Base-by-base conservation (phyloP, 345 rosid genomes). In the Cardamine occulta region DNA sequence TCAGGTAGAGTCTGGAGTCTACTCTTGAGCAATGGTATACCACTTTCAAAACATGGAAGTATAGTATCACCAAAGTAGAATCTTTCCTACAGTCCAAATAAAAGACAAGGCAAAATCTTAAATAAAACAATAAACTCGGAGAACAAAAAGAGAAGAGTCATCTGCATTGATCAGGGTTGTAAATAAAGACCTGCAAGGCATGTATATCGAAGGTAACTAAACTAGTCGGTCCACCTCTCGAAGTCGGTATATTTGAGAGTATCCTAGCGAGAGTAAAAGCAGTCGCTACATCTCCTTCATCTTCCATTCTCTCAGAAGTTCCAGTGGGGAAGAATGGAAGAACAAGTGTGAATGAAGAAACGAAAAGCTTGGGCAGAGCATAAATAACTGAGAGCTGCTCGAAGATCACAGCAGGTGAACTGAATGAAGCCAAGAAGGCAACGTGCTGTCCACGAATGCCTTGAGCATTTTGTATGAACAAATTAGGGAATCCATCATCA, bases 281-380 rank as follows among this genome's bases (percentile, higher is more conserved):
- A 8, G 99, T 95, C 0, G 97, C 97, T 5, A 90, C 93, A 59
- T 92, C 97, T 39, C 99, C 99, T 76, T 95, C 99, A 2, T 95
- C 99, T 79, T 95, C 99, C 99, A 95, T 95, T 21, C 97, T 87
- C 86, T 95, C 99, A 0, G 93, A 95, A 39, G 99, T 95, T 12
- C 99, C 99, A 3, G 97, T 95, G 4, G 99, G 99, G 61, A 95
- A 95, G 67, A 95, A 95, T 0, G 99, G 99, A 32, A 95, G 96
- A 79, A 95, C 97, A 1, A 95, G 88, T 7, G 97, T 95, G 70
- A 95, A 91, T 0, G 97, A 95, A 8, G 99, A 95, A 31, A 91
- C 67, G 68, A 95, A 95, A 80, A 95, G 80, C 73, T 95, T 95
- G 0, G 97, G 99, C 70, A 91, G 83, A 11, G 97, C 97, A 57